Percentiles rank a stretch among this genome's conserved stretches.
These are phyloP conservation scores for Lachancea kluyveri DNA, from an alignment of 805 yeast genomes.

Conservation along the genomic window DNA sequence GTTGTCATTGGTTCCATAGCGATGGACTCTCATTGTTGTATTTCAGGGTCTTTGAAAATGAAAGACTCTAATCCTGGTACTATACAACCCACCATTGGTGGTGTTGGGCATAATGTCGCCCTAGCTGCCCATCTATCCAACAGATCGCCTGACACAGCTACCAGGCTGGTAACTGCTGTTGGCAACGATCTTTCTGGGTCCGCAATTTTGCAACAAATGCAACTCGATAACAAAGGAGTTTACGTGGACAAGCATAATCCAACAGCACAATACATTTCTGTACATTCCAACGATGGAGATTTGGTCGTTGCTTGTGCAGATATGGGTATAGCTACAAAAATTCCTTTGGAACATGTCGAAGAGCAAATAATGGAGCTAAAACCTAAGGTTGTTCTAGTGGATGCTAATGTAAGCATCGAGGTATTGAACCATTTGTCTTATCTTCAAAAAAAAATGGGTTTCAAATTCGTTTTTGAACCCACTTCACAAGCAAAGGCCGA, in stretches of 20 bases:
- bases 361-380: conserved; percentile 34
- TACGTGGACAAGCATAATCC: conserved; percentile 10
- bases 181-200: conserved; percentile 55
- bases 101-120: conserved; percentile 78
- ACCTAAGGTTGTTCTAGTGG: conserved; percentile 53
- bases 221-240: conserved; percentile 24
- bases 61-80: conserved; percentile 73
- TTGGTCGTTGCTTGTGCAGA: conserved; percentile 76
- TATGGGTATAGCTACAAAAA: conserved; percentile 61
- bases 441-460: conserved; percentile 17
- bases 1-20: conserved; percentile 73
- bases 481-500: conserved; percentile 64
- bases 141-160: conserved; percentile 13
- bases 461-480: conserved; percentile 59
- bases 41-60: conserved; percentile 31
- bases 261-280: conserved; percentile 72
- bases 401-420: conserved; percentile 55
- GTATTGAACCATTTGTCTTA: conserved; percentile 35
- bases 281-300: conserved; percentile 57
- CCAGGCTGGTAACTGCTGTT: conserved; percentile 50
- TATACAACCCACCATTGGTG: conserved; percentile 58
- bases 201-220: conserved; percentile 32
- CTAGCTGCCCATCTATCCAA: conserved; percentile 45
- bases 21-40: conserved; percentile 57
- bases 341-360: conserved; percentile 38